phyloP scores from a whole-genome alignment of 192 early-diverging fungal genomes.

The Podila horticola region DNA sequence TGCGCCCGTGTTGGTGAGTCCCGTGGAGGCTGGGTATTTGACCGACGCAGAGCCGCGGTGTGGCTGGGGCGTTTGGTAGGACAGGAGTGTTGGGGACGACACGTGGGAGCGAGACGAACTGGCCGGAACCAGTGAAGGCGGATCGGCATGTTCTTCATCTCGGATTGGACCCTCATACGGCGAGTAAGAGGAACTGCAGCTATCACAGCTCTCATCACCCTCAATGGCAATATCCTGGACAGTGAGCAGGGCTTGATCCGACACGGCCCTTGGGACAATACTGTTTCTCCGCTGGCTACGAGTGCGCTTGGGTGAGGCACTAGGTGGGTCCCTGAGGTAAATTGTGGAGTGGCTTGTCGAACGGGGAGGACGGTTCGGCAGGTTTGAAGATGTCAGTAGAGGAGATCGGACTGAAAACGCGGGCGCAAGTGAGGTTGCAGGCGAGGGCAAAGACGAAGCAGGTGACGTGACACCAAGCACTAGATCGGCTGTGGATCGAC shows the following conservation, averaged over 20 bases:
- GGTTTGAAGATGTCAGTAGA: background rate
- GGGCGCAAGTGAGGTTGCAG: background rate
- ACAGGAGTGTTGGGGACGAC: background rate
- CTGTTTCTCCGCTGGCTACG: background rate
- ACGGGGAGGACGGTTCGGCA: background rate
- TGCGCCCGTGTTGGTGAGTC: conserved; percentile 44
- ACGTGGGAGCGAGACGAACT: background rate
- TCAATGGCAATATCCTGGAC: conserved; percentile 32
- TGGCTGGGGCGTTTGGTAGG: background rate
- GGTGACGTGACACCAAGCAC: background rate
- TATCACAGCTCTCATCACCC: conserved; percentile 9
- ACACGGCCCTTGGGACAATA: conserved; percentile 29
- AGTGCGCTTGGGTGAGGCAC: background rate
- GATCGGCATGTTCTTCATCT: background rate
- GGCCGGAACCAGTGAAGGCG: background rate
- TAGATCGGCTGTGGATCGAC: conserved; percentile 10
- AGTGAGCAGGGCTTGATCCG: conserved; percentile 30
- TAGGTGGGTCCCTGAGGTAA: background rate
- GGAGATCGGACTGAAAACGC: background rate
- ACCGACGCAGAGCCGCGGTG: background rate
- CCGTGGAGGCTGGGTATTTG: conserved; percentile 1
- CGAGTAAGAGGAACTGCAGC: conserved; percentile 6
- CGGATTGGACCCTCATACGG: background rate
- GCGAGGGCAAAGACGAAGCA: background rate
- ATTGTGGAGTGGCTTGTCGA: background rate